Percentiles rank a stretch among this genome's conserved stretches.
These are phyloP conservation scores for Hagleromyces aurorensis DNA, from an alignment of 805 yeast genomes.

Conservation along the genomic window DNA sequence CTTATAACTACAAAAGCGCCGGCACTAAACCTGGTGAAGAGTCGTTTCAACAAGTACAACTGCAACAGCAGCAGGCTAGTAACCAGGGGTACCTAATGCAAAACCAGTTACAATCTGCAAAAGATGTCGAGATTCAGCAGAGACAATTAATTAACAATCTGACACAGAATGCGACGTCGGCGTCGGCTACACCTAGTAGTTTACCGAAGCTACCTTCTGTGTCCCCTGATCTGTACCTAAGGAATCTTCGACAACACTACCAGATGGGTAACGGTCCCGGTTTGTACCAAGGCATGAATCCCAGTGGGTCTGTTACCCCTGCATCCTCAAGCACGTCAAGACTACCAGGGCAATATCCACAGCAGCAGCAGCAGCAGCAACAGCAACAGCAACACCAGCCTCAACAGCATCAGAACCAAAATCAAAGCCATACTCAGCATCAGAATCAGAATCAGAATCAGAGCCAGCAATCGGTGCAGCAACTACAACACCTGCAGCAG, in stretches of 20 bases:
- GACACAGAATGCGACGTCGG: no score
- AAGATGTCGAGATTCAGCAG: conserved; percentile 20
- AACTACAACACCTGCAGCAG: conserved; percentile 47
- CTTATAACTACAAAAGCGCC: conserved; percentile 14
- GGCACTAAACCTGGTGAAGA: neutral
- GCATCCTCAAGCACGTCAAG: conserved; percentile 8
- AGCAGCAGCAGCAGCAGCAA: conserved; percentile 1
- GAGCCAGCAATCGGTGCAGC: conserved; percentile 22
- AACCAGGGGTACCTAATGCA: neutral
- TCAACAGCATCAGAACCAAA: conserved; percentile 7
- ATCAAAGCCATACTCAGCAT: neutral
- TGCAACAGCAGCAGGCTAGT: conserved; percentile 2
- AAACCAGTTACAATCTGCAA: conserved; percentile 13
- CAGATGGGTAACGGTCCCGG: no score
- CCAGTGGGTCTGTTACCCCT: no score
- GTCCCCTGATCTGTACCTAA: conserved; percentile 7
- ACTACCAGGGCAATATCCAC: conserved; percentile 4
- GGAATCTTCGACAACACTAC: conserved; percentile 1
- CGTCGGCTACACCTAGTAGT: no score
- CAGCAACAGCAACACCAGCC: conserved; percentile 8
- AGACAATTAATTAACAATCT: conserved; percentile 20
- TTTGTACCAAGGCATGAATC: no score
- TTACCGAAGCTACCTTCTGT: conserved; percentile 8
- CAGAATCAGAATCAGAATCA: conserved; percentile 7
- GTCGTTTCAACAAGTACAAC: conserved; percentile 1